Percentiles rank a stretch among this genome's conserved stretches.
These are phyloP conservation scores for Dactylellina drechsleri DNA, from an alignment of 2,329 filamentous ascomycete species.

Conservation along the genomic window DNA sequence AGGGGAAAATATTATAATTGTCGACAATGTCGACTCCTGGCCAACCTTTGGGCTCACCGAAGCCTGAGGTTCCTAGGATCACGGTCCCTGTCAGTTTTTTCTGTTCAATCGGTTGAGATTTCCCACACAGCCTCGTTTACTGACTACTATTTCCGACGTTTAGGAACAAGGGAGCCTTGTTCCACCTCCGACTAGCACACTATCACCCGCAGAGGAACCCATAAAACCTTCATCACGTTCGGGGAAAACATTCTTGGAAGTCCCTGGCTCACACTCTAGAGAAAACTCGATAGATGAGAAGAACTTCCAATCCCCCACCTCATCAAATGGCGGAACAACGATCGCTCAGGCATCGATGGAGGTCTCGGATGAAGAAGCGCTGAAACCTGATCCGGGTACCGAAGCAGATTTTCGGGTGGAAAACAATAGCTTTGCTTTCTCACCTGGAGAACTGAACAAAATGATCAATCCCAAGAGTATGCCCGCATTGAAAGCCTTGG, in stretches of 20 bases:
- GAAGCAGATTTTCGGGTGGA: conserved; percentile 66
- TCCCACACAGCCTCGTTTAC: background rate
- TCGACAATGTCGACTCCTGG: conserved; percentile 44
- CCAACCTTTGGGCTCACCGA: conserved; percentile 44
- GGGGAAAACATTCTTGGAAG: conserved; percentile 45
- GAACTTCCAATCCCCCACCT: conserved; percentile 50
- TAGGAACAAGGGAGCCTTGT: conserved; percentile 46
- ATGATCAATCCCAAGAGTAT: conserved; percentile 90
- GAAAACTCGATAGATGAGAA: conserved; percentile 54
- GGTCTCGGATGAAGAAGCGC: conserved; percentile 64
- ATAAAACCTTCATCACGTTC: conserved; percentile 45
- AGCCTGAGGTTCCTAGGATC: conserved; percentile 49
- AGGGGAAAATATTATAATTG: conserved; percentile 22
- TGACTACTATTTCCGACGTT: background rate
- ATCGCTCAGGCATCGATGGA: conserved; percentile 52
- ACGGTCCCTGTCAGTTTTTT: conserved; percentile 37
- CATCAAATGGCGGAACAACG: conserved; percentile 49
- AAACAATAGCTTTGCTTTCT: conserved; percentile 78
- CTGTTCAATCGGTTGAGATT: background rate
- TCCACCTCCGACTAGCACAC: conserved; percentile 24
- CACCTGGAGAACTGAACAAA: conserved; percentile 83
- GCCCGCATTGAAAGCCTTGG: conserved; percentile 80
- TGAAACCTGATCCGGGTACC: conserved; percentile 67
- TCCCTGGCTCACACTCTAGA: conserved; percentile 39
- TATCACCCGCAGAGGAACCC: conserved; percentile 35